Evolutionary conservation across 768 basidiomycete species (phyloP).

Genomic region (Lyophyllum semitale): DNA sequence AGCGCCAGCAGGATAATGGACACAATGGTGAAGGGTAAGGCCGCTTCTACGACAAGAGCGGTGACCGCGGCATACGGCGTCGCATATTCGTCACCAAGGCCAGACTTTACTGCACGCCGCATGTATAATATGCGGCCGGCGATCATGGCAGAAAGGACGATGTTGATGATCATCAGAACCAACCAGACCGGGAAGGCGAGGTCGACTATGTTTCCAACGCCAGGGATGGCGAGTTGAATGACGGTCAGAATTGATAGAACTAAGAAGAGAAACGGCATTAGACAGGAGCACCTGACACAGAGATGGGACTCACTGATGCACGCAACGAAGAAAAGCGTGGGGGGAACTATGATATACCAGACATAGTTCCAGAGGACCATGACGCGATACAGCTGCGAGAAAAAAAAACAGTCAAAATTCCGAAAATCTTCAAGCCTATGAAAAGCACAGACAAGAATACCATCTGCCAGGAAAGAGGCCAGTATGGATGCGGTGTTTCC

Average conservation of each 20-base stretch:
- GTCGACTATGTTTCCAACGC: constrained; percentile 23
- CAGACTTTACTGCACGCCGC: constrained; percentile 19
- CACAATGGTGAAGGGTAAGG: constrained; percentile 34
- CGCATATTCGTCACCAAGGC: constrained; percentile 26
- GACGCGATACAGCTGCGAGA: constrained; percentile 9
- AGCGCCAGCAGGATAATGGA: constrained; percentile 27
- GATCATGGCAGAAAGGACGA: constrained; percentile 31
- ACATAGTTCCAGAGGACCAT: constrained; percentile 9
- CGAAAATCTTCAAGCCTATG: not conserved
- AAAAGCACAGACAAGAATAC: constrained; percentile 35
- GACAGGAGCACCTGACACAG: no score
- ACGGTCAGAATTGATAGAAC: constrained; percentile 32
- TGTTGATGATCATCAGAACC: constrained; percentile 31
- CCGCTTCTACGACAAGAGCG: constrained; percentile 34
- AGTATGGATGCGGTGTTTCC: constrained; percentile 25
- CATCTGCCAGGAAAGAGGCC: constrained; percentile 37
- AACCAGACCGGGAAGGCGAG: constrained; percentile 33
- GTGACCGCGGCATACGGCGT: constrained; percentile 30
- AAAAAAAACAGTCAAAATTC: not conserved
- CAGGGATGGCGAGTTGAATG: constrained; percentile 29
- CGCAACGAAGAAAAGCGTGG: constrained; percentile 8
- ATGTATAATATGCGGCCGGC: constrained; percentile 31
- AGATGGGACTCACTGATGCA: constrained; percentile 7
- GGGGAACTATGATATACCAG: constrained; percentile 8
- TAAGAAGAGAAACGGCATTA: constrained; percentile 5